Percentiles rank a stretch among this genome's conserved stretches.
Evolutionary conservation across 345 rosid species (phyloP).

Genomic region (Pseudoturritis turrita): DNA sequence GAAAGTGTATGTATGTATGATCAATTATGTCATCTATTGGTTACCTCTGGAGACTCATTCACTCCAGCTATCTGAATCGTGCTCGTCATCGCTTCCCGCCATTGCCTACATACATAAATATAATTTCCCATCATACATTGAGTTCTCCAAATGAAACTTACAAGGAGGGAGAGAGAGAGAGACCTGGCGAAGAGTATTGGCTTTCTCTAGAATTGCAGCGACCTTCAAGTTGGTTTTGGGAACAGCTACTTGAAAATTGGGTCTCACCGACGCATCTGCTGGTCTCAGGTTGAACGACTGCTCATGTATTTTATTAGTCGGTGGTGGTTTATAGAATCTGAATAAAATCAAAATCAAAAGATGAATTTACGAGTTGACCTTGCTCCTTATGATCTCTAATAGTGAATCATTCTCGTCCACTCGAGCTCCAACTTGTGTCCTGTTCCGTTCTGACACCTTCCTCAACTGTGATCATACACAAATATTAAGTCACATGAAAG

Average conservation of each 20-base stretch:
- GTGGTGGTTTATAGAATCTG: background rate
- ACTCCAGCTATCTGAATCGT: slow-evolving; percentile 83
- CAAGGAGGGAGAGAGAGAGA: slow-evolving; percentile 12
- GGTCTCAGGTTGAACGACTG: slow-evolving; percentile 94
- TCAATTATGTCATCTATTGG: background rate
- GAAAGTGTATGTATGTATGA: background rate
- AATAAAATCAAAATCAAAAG: background rate
- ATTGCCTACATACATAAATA: slow-evolving; percentile 52
- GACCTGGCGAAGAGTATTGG: slow-evolving; percentile 95
- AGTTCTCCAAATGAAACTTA: background rate
- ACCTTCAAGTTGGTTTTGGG: slow-evolving; percentile 84
- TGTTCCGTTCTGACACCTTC: slow-evolving; percentile 58
- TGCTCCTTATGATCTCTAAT: slow-evolving; percentile 78
- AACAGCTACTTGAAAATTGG: slow-evolving; percentile 53
- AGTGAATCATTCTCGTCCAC: slow-evolving; percentile 70
- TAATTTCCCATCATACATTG: background rate
- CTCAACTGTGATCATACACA: slow-evolving; percentile 60
- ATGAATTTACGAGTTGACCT: slow-evolving; percentile 39
- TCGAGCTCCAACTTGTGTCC: slow-evolving; percentile 45
- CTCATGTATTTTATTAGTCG: background rate
- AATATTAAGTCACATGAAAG: background rate
- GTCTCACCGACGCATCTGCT: slow-evolving; percentile 47
- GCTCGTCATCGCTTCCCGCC: slow-evolving; percentile 93
- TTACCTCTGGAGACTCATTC: slow-evolving; percentile 32
- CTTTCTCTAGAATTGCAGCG: slow-evolving; percentile 95